These are phyloP conservation scores for Leccinum subtestaceum DNA, from an alignment of 768 basidiomycete genomes.

Conservation along the genomic window DNA sequence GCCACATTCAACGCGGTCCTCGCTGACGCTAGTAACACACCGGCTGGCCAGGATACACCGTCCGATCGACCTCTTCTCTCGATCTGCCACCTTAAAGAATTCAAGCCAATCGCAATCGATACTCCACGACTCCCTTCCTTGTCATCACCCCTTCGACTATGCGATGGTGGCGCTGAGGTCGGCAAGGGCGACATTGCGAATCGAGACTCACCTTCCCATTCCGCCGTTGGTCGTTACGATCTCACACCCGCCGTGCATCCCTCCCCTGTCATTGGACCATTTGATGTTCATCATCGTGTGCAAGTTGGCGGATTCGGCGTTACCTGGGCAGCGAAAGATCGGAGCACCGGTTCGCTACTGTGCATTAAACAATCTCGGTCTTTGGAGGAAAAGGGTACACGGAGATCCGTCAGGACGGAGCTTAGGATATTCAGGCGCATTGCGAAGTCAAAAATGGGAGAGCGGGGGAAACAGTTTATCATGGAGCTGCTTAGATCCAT, in stretches of 20 bases:
- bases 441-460: conserved; percentile 17
- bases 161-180: neutral
- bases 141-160: neutral
- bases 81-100: neutral
- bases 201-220: neutral
- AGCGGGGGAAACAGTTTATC: conserved; percentile 33
- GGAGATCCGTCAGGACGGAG: conserved; percentile 30
- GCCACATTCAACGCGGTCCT: conserved; percentile 1
- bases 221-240: neutral
- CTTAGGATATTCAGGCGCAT: conserved; percentile 36
- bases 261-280: conserved; percentile 26
- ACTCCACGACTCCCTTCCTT: neutral
- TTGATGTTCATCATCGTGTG: conserved; percentile 17
- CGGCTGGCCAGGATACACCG: neutral
- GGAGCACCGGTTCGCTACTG: conserved; percentile 30
- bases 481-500: conserved; percentile 40
- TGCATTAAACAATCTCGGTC: conserved; percentile 38
- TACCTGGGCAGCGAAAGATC: conserved; percentile 25
- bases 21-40: neutral
- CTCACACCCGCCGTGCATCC: neutral
- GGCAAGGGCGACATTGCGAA: neutral
- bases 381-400: conserved; percentile 7
- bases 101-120: neutral
- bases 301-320: conserved; percentile 22
- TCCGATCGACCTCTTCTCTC: neutral